Evolutionary conservation across 768 basidiomycete species (phyloP).

Genomic region (Exidia glandulosa): DNA sequence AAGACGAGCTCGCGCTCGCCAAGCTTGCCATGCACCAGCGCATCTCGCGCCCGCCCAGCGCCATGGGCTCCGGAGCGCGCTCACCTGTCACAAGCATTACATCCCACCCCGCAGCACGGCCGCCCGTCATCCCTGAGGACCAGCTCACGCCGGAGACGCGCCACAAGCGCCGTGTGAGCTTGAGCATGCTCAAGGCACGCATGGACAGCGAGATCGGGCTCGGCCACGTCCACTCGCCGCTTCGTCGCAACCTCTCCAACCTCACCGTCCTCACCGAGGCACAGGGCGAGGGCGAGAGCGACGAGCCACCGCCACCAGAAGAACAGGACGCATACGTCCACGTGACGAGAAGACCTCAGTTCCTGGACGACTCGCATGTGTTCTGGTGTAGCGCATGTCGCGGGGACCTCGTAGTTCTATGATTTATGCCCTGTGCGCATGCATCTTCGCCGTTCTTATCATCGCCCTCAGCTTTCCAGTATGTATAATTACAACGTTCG

Average conservation of each 20-base stretch:
- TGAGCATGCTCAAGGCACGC: constrained; percentile 84
- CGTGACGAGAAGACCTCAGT: constrained; percentile 45
- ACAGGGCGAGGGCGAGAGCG: constrained; percentile 32
- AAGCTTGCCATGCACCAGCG: constrained; percentile 31
- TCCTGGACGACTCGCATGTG: constrained; percentile 78
- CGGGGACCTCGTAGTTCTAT: constrained; percentile 73
- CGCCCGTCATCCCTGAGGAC: constrained; percentile 56
- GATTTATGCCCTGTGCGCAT: no score
- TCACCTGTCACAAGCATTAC: constrained; percentile 26
- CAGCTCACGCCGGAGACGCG: constrained; percentile 62
- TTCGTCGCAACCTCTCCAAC: not conserved
- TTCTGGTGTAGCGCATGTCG: constrained; percentile 82
- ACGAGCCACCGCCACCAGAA: constrained; percentile 13
- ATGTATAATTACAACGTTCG: no score
- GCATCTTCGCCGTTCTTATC: no score
- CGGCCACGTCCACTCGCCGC: constrained; percentile 9
- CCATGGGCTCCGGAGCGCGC: constrained; percentile 31
- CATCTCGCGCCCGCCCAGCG: constrained; percentile 39
- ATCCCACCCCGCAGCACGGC: constrained; percentile 19
- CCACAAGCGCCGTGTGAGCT: constrained; percentile 73
- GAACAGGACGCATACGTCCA: constrained; percentile 9
- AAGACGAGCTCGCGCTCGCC: constrained; percentile 50
- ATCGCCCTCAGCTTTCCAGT: no score
- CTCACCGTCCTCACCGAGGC: constrained; percentile 31
- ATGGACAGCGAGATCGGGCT: constrained; percentile 69